These are phyloP conservation scores for Calonectria multiphialidica DNA, from an alignment of 2,329 filamentous ascomycete genomes.

Conservation along the genomic window DNA sequence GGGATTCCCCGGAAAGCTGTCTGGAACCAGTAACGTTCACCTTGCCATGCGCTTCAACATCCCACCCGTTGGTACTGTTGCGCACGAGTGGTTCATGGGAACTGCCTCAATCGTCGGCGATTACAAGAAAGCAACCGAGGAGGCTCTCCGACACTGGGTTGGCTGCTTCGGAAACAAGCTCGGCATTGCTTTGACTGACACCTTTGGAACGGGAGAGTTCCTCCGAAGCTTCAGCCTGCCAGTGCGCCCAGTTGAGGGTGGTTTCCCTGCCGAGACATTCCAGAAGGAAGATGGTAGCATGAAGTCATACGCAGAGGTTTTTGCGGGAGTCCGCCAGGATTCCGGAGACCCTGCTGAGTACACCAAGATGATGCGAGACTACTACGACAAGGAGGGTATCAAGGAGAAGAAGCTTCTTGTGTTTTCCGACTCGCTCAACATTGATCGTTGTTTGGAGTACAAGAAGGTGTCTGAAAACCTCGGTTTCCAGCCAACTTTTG, in stretches of 20 bases:
- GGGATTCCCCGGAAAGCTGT: conserved; percentile 78
- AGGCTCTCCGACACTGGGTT: conserved; percentile 89
- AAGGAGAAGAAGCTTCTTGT: conserved; percentile 88
- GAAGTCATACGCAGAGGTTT: conserved; percentile 83
- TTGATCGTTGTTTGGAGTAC: conserved; percentile 91
- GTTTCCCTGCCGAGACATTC: conserved; percentile 56
- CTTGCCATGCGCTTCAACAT: conserved; percentile 94
- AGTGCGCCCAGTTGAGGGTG: conserved; percentile 58
- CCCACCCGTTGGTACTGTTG: conserved; percentile 85
- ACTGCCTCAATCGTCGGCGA: conserved; percentile 91
- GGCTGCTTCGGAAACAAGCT: conserved; percentile 89
- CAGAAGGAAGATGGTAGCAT: conserved; percentile 53
- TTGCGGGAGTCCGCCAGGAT: conserved; percentile 88
- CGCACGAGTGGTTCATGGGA: conserved; percentile 99
- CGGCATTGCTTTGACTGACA: conserved; percentile 93
- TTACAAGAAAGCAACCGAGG: conserved; percentile 87
- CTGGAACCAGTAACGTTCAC: conserved; percentile 96
- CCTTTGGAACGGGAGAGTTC: conserved; percentile 93
- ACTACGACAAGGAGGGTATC: conserved; percentile 83
- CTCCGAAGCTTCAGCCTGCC: conserved; percentile 84
- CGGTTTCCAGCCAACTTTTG: conserved; percentile 89
- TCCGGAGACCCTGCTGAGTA: conserved; percentile 88
- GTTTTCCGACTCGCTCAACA: conserved; percentile 94
- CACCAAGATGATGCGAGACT: conserved; percentile 81
- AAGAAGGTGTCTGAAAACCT: conserved; percentile 84